A percentile compares a stretch with the other conserved stretches of the same genome.
Evolutionary conservation across 768 basidiomycete genomes (phyloP).

Genomic region (Mycena chlorophos): DNA sequence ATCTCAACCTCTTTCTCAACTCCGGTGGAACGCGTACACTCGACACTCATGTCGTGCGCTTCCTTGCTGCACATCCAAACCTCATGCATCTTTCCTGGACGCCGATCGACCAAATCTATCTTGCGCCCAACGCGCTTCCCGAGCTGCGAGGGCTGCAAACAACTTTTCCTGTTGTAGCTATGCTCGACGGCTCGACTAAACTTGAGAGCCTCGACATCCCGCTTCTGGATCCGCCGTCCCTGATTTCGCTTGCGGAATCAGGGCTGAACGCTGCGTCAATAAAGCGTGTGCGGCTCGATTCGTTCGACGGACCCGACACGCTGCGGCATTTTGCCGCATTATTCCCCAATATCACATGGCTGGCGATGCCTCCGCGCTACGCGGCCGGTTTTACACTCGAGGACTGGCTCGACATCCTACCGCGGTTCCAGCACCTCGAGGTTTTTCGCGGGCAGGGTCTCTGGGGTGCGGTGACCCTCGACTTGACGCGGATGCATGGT

Average conservation of each 20-base stretch:
- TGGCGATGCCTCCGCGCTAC: constrained; percentile 38
- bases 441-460: constrained; percentile 44
- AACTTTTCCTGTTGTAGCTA: constrained; percentile 35
- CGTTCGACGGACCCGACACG: constrained; percentile 30
- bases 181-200: constrained; percentile 33
- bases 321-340: constrained; percentile 35
- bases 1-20: constrained; percentile 41
- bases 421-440: constrained; percentile 43
- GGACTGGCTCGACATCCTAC: constrained; percentile 41
- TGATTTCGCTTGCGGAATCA: constrained; percentile 33
- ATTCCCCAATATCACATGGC: constrained; percentile 43
- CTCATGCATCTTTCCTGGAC: constrained; percentile 50
- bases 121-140: constrained; percentile 41
- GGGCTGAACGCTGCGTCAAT: constrained; percentile 18
- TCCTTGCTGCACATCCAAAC: constrained; percentile 46
- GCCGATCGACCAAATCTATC: constrained; percentile 36
- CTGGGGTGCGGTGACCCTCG: constrained; percentile 41
- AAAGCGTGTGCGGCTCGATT: constrained; percentile 32
- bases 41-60: constrained; percentile 37
- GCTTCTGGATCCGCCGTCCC: constrained; percentile 29
- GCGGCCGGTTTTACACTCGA: constrained; percentile 30
- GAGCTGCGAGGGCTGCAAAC: constrained; percentile 40
- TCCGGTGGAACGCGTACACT: constrained; percentile 38
- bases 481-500: constrained; percentile 41
- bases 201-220: constrained; percentile 40